These are phyloP conservation scores for Nasturtium officinale DNA, from an alignment of 345 rosid species.

Conservation along the genomic window DNA sequence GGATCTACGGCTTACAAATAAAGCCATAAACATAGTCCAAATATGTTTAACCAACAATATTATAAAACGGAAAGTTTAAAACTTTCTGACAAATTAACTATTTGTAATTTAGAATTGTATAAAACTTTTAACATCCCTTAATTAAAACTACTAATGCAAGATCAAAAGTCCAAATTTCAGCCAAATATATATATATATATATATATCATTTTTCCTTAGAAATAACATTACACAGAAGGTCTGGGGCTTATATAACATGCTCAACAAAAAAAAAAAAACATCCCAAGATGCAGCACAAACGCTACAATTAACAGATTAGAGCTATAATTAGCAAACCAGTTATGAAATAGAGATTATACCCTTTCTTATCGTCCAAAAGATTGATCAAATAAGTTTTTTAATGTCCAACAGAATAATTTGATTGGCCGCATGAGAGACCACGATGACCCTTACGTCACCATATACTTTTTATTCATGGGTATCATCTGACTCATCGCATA, in stretches of 20 bases:
- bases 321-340: too few species aligned
- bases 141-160: background rate
- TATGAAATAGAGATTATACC: too few species aligned
- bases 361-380: slow-evolving; percentile 18
- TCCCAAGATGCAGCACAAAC: too few species aligned
- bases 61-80: background rate
- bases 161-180: background rate
- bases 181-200: too few species aligned
- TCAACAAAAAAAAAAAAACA: too few species aligned
- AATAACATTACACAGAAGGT: too few species aligned
- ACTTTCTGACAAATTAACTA: background rate
- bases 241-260: too few species aligned
- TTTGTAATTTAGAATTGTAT: background rate
- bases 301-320: too few species aligned
- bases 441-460: slow-evolving; percentile 43
- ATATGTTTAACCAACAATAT: background rate
- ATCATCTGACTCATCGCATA: slow-evolving; percentile 41
- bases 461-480: slow-evolving; percentile 35
- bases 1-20: too few species aligned
- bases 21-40: background rate
- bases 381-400: background rate
- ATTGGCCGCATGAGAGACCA: slow-evolving; percentile 42
- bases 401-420: slow-evolving; percentile 11
- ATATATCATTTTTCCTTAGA: too few species aligned
- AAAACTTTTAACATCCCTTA: background rate